Evolutionary conservation across 2,329 filamentous ascomycete species (phyloP).

Genomic region (Epichloe typhina): DNA sequence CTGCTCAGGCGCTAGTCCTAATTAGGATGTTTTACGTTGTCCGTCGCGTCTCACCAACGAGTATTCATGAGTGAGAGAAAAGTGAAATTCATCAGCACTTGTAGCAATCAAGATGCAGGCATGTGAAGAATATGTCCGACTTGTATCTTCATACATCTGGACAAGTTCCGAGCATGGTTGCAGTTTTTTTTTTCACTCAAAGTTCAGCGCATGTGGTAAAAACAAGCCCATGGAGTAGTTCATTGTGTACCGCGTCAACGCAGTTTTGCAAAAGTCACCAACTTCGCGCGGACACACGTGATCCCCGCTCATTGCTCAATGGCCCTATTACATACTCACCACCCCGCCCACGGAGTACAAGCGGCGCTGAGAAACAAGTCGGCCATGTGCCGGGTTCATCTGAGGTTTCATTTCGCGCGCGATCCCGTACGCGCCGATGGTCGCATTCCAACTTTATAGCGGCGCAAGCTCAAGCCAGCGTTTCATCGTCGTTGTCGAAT

Average conservation of each 20-base stretch:
- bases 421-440: not conserved
- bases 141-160: no score
- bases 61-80: not conserved
- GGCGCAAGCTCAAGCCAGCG: not conserved
- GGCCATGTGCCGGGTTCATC: no score
- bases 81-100: not conserved
- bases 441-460: not conserved
- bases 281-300: constrained; percentile 4
- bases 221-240: not conserved
- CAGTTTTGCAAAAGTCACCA: not conserved
- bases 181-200: no score
- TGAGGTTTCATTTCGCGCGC: no score
- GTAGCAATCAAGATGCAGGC: not conserved
- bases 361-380: no score
- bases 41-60: constrained; percentile 5
- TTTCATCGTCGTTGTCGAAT: not conserved
- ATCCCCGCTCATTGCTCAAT: not conserved
- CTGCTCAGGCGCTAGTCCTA: not conserved
- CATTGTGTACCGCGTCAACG: not conserved
- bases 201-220: not conserved
- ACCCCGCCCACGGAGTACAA: no score
- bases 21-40: not conserved
- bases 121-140: not conserved
- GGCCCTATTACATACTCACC: not conserved
- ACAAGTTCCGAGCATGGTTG: no score